A percentile compares a stretch with the other conserved stretches of the same genome.
These are phyloP conservation scores for Chaetomiaceae sp. DNA, from an alignment of 2,329 filamentous ascomycete genomes.

Conservation along the genomic window DNA sequence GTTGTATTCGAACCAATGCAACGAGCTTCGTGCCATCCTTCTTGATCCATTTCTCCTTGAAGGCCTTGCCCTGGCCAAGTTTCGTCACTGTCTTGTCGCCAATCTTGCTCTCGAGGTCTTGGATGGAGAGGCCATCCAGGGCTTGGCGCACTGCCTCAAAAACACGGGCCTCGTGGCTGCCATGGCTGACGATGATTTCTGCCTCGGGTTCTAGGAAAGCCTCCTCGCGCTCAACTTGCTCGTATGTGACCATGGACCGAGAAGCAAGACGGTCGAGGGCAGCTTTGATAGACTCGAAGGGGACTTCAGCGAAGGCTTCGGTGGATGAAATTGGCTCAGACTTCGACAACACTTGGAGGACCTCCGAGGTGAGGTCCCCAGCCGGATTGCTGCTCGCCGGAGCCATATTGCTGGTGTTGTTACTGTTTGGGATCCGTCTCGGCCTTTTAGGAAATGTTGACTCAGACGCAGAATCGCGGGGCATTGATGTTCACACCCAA, in stretches of 20 bases:
- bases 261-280: conserved; percentile 82
- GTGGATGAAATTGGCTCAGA: conserved; percentile 62
- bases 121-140: conserved; percentile 75
- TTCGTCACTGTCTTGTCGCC: conserved; percentile 71
- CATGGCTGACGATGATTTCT: conserved; percentile 65
- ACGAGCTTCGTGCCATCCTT: conserved; percentile 51
- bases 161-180: conserved; percentile 78
- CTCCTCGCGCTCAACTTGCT: conserved; percentile 76
- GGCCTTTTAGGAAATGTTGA: conserved; percentile 16
- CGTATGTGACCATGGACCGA: conserved; percentile 81
- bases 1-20: conserved; percentile 39
- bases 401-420: conserved; percentile 20
- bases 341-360: conserved; percentile 62
- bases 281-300: conserved; percentile 72
- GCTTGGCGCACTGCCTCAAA: conserved; percentile 69
- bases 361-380: conserved; percentile 58
- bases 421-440: not conserved
- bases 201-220: conserved; percentile 71
- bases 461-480: conserved; percentile 23
- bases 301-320: conserved; percentile 63
- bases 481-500: conserved; percentile 14
- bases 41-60: conserved; percentile 73
- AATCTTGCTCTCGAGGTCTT: conserved; percentile 64
- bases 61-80: conserved; percentile 91
- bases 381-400: conserved; percentile 12